Conservation (phyloP, 1,284 basidiomycete genomes). For the Leccinum idahoense region DNA sequence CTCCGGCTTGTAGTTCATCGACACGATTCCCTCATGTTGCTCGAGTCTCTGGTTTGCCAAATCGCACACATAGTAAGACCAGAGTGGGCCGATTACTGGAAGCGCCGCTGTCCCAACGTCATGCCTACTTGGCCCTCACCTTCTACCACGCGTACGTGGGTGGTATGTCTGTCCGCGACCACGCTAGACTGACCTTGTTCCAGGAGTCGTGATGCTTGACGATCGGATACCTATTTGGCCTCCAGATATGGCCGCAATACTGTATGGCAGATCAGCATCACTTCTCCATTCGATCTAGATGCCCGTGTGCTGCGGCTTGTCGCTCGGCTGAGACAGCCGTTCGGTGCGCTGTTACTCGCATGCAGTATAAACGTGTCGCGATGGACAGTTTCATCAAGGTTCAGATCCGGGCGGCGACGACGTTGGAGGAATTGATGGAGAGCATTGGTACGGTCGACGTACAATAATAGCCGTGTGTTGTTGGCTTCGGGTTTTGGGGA, state of each 20-base stretch:
- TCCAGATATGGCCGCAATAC: slow-evolving; percentile 56
- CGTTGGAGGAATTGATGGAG: no score
- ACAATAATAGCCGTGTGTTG: no score
- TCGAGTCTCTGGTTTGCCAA: slow-evolving; percentile 63
- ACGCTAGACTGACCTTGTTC: slow-evolving; percentile 8
- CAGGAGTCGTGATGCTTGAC: slow-evolving; percentile 46
- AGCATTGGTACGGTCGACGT: no score
- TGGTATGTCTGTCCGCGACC: not conserved
- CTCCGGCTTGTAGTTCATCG: slow-evolving; percentile 52
- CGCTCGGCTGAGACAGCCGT: no score
- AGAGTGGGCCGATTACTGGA: slow-evolving; percentile 89
- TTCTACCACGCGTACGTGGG: slow-evolving; percentile 38
- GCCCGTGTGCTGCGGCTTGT: no score
- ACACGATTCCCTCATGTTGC: slow-evolving; percentile 49
- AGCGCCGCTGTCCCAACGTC: slow-evolving; percentile 63
- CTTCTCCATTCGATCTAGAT: no score
- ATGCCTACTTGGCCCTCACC: slow-evolving; percentile 53
- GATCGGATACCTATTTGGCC: slow-evolving; percentile 69
- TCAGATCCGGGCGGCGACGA: no score
- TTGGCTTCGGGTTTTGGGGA: no score
- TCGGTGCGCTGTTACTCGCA: no score
- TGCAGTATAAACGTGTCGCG: no score
- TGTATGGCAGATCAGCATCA: slow-evolving; percentile 56
- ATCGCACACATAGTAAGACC: slow-evolving; percentile 64
- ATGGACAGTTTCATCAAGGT: no score